A percentile compares a stretch with the other conserved stretches of the same genome.
phyloP scores from a whole-genome alignment of 2,329 filamentous ascomycete genomes.

The Aspergillus ruber region DNA sequence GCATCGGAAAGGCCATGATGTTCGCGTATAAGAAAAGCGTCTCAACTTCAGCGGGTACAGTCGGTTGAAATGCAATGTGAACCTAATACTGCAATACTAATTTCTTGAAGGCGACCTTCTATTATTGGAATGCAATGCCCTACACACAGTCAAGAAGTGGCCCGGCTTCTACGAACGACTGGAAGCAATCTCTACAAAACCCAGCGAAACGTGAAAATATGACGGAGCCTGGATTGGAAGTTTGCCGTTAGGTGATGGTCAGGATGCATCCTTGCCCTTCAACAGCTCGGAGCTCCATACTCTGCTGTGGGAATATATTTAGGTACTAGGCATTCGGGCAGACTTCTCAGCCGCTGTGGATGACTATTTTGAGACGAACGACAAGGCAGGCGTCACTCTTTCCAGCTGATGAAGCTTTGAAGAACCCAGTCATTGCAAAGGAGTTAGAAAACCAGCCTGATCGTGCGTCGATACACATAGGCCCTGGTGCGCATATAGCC shows the following conservation, averaged over 20 bases:
- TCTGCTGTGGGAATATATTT: conserved; percentile 1
- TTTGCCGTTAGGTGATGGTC: not conserved
- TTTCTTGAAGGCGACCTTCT: too few species aligned
- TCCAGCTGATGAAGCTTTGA: not conserved
- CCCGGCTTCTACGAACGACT: too few species aligned
- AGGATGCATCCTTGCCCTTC: not conserved
- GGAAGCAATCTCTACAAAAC: too few species aligned
- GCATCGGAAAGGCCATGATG: conserved; percentile 3
- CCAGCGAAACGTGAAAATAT: conserved; percentile 2
- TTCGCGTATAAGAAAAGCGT: conserved; percentile 1
- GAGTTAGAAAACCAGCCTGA: conserved; percentile 1
- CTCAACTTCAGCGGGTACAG: not conserved
- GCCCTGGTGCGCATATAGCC: conserved; percentile 2
- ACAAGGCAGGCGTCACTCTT: not conserved
- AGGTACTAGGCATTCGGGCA: not conserved
- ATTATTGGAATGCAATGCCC: not conserved
- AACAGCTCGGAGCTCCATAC: conserved; percentile 1
- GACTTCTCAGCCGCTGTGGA: not conserved
- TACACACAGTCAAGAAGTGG: too few species aligned
- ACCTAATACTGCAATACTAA: too few species aligned
- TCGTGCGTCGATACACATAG: not conserved
- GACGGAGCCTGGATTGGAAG: conserved; percentile 2
- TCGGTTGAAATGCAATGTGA: not conserved
- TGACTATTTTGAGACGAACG: conserved; percentile 1
- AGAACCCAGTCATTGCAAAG: conserved; percentile 1